These are phyloP conservation scores for Solanum neorickii DNA, from an alignment of 257 asterid genomes.

Conservation along the genomic window DNA sequence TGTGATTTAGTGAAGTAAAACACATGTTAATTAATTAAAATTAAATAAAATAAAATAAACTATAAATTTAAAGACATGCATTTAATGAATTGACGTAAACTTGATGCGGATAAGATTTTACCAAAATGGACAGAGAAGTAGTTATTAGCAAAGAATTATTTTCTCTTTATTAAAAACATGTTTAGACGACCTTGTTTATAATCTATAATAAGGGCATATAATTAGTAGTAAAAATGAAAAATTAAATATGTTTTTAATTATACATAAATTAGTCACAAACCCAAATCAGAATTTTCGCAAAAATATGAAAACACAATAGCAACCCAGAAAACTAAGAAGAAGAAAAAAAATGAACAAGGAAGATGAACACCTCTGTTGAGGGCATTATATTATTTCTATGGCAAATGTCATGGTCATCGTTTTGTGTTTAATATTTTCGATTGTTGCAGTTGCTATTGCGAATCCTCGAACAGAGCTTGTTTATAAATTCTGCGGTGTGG, in stretches of 20 bases:
- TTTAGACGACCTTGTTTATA: too few relatives aligned
- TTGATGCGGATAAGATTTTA: too few relatives aligned
- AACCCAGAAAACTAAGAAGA: neutral
- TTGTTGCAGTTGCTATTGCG: neutral
- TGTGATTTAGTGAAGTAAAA: too few relatives aligned
- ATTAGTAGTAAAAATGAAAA: neutral
- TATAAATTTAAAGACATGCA: too few relatives aligned
- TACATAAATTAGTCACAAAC: neutral
- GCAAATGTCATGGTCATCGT: neutral
- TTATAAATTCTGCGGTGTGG: neutral
- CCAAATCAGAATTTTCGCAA: neutral
- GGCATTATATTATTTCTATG: neutral
- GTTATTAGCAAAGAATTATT: too few relatives aligned
- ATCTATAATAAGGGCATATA: too few relatives aligned
- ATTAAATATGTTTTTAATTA: neutral
- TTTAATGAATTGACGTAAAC: too few relatives aligned
- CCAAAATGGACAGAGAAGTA: too few relatives aligned
- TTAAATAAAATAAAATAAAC: too few relatives aligned
- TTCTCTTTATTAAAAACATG: too few relatives aligned
- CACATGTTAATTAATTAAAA: too few relatives aligned
- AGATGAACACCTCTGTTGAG: neutral
- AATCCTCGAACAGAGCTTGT: constrained; percentile 5
- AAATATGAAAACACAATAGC: neutral
- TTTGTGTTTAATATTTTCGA: neutral
- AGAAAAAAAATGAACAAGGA: neutral